Base-by-base conservation (phyloP, 148 eudicot genomes). In the Tetragonia tetragonoides region DNA sequence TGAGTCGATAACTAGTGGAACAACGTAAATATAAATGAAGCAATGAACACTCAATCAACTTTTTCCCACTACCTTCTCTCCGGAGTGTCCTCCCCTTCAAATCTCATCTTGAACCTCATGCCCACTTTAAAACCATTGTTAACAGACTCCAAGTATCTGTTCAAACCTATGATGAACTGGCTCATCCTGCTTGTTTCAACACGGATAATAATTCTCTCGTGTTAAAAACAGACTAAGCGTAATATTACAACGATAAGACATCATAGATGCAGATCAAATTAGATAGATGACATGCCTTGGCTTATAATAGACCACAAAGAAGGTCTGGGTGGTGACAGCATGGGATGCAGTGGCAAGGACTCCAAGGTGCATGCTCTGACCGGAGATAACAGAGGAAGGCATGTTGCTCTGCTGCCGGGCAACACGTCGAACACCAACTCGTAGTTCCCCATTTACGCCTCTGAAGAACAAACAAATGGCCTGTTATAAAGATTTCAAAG, bases 281-380 rank as follows among this genome's bases (percentile, higher is more conserved):
- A 46, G 28, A 7, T 38, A 46, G 15, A 23, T 24, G 75, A 41
- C 76, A 75, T 87, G 85, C 99, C 99, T 90, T 63, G 99, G 99
- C 84, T 96, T 93, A 87, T 93, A 93, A 81, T 87, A 96, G 73
- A 96, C 99, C 75, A 89, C 93, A 78, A 96, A 93, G 60, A 70
- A 79, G 44, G 95, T 90, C 17, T 78, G 78, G 42, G 92, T 89
- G 49, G 86, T 56, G 53, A 91, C 81, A 65, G 99, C 99, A 80
- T 96, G 99, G 75, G 91, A 89, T 75, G 99, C 98, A 56, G 99
- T 96, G 47, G 99, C 99, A 73, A 96, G 97, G 60, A 96, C 97
- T 82, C 99, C 99, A 20, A 93, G 85, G 77, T 91, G 99, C 99
- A 96, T 96, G 84, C 97, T 96, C 76, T 93, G 95, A 75, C 98